Base-by-base conservation (phyloP, 2,329 filamentous ascomycete species). In the Penicillium sp. region DNA sequence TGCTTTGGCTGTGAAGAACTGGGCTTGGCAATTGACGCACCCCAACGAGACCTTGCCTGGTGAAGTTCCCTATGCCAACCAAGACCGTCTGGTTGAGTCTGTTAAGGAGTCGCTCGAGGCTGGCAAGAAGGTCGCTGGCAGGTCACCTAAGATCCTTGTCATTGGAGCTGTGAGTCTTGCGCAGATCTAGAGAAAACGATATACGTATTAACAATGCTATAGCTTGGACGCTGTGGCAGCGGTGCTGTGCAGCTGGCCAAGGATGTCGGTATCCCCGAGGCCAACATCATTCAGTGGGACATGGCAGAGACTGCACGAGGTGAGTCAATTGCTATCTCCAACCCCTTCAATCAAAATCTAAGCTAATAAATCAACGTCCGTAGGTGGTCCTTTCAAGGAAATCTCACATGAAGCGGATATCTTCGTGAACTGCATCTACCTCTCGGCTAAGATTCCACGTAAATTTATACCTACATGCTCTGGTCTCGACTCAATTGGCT, bases 371-470 rank as follows among this genome's bases (percentile, higher is more conserved):
- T 47, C 60, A 44, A 61, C 29, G 64, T 66, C 41, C 55, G 64
- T 58, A 71, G 66, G 75, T 48, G 88, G 88, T 1, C 88, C 88
- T 9, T 93, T 90, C 71, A 70, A 76, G 55, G 87, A 93, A 73
- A 89, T 94, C 62, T 75, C 83, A 41, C 79, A 88, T 69, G 61
- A 64, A 46, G 61, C 75, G 53, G 83, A 87, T 62, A 84, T 88
- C 64, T 88, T 89, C 66, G 77, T 93, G 68, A 94, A 93, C 75
- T 89, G 85, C 78, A 91, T 95, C 68, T 95, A 95, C 73, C 82
- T 96, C 37, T 81, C 77, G 53, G 75, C 81, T 59, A 80, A 84
- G 66, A 90, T 93, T 58, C 85, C 87, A 24, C 85, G 47, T 49
- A 26, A 40, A 17, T 40, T 21, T 15, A 9, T 13, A 2, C 33